Evolutionary conservation across 2,329 filamentous ascomycete genomes (phyloP).

Genomic region (Fusarium setosum): DNA sequence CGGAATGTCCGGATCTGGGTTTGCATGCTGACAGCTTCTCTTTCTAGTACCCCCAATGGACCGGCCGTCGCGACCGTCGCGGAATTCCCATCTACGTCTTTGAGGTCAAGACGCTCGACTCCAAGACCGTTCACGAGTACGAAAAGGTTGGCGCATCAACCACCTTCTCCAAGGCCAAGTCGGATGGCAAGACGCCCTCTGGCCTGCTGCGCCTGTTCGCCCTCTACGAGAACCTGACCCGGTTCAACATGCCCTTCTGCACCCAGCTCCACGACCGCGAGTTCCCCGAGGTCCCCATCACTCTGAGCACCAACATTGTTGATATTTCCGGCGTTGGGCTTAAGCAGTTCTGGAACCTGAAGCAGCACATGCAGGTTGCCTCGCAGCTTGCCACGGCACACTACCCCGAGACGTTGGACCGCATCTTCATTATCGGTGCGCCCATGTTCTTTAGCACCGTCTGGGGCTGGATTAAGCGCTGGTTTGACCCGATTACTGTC

Average conservation of each 20-base stretch:
- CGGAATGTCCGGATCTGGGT: neutral
- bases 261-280: conserved; percentile 79
- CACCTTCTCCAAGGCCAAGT: conserved; percentile 69
- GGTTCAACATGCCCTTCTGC: conserved; percentile 88
- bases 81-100: conserved; percentile 94
- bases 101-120: conserved; percentile 85
- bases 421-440: conserved; percentile 81
- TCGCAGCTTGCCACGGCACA: conserved; percentile 89
- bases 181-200: conserved; percentile 74
- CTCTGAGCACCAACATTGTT: conserved; percentile 93
- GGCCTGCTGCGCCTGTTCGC: conserved; percentile 90
- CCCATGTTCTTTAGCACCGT: conserved; percentile 92
- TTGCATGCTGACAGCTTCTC: conserved; percentile 10
- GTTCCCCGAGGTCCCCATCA: conserved; percentile 84
- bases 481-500: conserved; percentile 93
- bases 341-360: conserved; percentile 96
- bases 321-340: conserved; percentile 89
- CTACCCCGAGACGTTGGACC: conserved; percentile 89
- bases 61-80: conserved; percentile 86
- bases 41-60: conserved; percentile 94
- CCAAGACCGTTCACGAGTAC: conserved; percentile 83
- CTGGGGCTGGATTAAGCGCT: conserved; percentile 94
- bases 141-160: conserved; percentile 72
- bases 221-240: conserved; percentile 91
- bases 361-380: conserved; percentile 93